These are phyloP conservation scores for Arthrobotrys megalospora DNA, from an alignment of 2,329 filamentous ascomycete genomes.

Conservation along the genomic window DNA sequence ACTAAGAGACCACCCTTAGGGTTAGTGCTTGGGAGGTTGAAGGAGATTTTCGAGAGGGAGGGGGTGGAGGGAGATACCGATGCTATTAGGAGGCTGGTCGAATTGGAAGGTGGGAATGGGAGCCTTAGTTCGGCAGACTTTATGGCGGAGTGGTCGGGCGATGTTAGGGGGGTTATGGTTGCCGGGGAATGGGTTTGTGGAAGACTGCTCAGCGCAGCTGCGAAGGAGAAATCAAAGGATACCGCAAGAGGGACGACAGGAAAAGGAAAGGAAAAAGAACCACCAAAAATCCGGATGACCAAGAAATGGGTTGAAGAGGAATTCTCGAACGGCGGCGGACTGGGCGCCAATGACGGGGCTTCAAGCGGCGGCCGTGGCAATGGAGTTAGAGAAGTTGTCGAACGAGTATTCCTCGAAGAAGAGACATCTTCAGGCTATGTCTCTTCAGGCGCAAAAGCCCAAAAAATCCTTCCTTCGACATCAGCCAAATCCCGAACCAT, in stretches of 20 bases:
- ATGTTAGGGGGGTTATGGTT: conserved; percentile 86
- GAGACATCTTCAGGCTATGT: conserved; percentile 67
- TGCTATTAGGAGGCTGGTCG: conserved; percentile 86
- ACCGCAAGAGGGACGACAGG: conserved; percentile 67
- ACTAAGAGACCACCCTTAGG: conserved; percentile 90
- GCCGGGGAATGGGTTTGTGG: conserved; percentile 89
- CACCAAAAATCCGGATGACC: conserved; percentile 72
- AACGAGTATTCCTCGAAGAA: conserved; percentile 77
- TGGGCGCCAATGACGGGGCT: conserved; percentile 65
- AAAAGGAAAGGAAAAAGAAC: conserved; percentile 64
- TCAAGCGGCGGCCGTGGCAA: conserved; percentile 71
- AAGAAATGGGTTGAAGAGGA: conserved; percentile 83
- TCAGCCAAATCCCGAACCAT: conserved; percentile 82
- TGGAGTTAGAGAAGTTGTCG: conserved; percentile 76
- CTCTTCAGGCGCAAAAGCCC: conserved; percentile 74
- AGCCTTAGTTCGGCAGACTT: conserved; percentile 75
- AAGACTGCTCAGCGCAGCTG: conserved; percentile 71
- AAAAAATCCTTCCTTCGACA: conserved; percentile 65
- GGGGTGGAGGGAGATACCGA: conserved; percentile 90
- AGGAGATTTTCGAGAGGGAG: conserved; percentile 88
- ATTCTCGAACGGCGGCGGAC: conserved; percentile 78
- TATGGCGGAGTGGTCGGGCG: conserved; percentile 69
- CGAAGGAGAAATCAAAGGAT: conserved; percentile 19
- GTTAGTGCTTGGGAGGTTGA: conserved; percentile 84
- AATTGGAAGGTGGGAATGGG: conserved; percentile 84